phyloP scores from a whole-genome alignment of 2,329 filamentous ascomycete species.

The Dryadomyces quercus-mongolicae region DNA sequence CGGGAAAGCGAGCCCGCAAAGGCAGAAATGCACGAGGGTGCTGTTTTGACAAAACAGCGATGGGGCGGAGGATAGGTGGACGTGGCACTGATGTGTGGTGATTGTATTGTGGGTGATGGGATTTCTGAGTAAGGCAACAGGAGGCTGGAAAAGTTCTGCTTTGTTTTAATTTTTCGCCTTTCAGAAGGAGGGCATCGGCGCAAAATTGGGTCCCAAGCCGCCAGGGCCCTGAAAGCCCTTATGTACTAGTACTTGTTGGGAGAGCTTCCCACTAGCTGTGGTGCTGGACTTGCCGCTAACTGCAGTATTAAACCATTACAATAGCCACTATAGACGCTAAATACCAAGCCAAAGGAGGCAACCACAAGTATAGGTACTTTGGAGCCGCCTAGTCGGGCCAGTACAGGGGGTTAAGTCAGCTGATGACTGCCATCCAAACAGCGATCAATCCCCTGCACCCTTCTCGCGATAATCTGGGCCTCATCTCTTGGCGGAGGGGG shows the following conservation, averaged over 20 bases:
- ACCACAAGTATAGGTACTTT: background rate
- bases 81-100: constrained; percentile 5
- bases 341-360: background rate
- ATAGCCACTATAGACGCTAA: no score
- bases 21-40: constrained; percentile 2
- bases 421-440: background rate
- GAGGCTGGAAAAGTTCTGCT: constrained; percentile 10
- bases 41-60: constrained; percentile 6
- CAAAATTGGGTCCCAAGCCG: background rate
- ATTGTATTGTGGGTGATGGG: constrained; percentile 5
- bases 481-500: no score
- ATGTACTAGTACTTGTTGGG: background rate
- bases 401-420: background rate
- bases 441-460: no score
- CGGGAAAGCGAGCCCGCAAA: constrained; percentile 6
- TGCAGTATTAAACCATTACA: background rate
- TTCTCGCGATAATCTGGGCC: no score
- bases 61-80: constrained; percentile 3
- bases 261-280: background rate
- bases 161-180: constrained; percentile 3
- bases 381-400: background rate
- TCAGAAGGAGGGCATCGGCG: background rate
- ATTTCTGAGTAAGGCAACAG: constrained; percentile 7
- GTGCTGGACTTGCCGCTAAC: background rate
- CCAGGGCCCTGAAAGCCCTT: background rate